A percentile compares a stretch with the other conserved stretches of the same genome.
Conservation (phyloP, 2,329 filamentous ascomycete species). For the Geosmithia morbida region DNA sequence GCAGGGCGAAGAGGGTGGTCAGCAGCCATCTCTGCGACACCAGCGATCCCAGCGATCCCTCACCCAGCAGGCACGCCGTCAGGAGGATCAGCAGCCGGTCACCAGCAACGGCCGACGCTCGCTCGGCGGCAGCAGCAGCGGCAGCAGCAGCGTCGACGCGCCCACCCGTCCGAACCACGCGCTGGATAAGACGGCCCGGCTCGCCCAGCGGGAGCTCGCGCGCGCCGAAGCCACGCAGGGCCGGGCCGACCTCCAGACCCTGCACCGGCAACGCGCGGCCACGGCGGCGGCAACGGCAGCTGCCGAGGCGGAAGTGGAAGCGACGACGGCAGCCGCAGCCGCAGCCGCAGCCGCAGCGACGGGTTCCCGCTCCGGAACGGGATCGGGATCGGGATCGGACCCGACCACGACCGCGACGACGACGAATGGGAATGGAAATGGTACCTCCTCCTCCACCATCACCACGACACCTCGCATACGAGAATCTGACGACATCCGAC, state of each 20-base stretch:
- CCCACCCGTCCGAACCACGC: constrained; percentile 3
- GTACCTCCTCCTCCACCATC: no score
- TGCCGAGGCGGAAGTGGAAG: constrained; percentile 14
- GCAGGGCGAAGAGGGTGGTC: neutral
- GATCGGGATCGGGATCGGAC: no score
- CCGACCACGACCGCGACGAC: no score
- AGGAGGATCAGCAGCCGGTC: neutral
- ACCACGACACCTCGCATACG: constrained; percentile 19
- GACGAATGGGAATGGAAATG: no score
- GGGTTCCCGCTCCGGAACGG: no score
- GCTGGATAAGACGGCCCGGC: constrained; percentile 30
- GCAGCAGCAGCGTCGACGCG: neutral
- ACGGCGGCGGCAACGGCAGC: constrained; percentile 14
- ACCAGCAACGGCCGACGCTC: neutral
- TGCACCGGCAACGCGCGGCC: constrained; percentile 22
- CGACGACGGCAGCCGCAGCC: constrained; percentile 14
- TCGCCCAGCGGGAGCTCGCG: constrained; percentile 36
- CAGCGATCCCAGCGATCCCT: neutral
- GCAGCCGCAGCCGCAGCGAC: constrained; percentile 6
- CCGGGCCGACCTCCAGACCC: constrained; percentile 32
- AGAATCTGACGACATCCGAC: constrained; percentile 32
- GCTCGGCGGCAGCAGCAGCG: neutral
- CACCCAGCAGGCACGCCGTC: neutral
- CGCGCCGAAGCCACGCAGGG: constrained; percentile 35
- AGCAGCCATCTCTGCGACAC: neutral